A percentile compares a stretch with the other conserved stretches of the same genome.
Conservation (phyloP, 768 basidiomycete genomes). For the Roridomyces roridus region DNA sequence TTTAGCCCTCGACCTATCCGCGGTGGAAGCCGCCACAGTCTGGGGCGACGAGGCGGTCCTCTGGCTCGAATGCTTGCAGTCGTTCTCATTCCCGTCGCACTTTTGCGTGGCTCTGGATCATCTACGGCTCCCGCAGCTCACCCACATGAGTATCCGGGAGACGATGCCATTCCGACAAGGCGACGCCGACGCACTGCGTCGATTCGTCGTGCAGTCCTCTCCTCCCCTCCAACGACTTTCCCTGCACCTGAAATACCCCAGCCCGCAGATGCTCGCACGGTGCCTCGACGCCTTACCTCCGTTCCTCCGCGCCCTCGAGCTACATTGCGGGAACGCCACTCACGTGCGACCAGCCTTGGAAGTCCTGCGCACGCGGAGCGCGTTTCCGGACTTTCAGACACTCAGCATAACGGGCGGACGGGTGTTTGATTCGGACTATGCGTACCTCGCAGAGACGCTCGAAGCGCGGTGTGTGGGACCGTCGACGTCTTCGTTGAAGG, state of each 20-base stretch:
- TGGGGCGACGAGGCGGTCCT: not conserved
- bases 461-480: not conserved
- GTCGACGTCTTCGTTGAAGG: not conserved
- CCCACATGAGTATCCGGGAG: constrained; percentile 7
- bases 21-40: not conserved
- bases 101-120: not conserved
- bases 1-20: constrained; percentile 2
- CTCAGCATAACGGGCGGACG: constrained; percentile 11
- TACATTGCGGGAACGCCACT: constrained; percentile 14
- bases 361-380: not conserved
- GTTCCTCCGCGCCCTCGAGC: not conserved
- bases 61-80: not conserved
- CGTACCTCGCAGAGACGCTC: not conserved
- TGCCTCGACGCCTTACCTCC: not conserved
- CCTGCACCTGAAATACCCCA: constrained; percentile 8
- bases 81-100: constrained; percentile 9
- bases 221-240: not conserved
- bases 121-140: constrained; percentile 2
- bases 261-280: not conserved
- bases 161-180: not conserved
- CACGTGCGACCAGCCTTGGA: not conserved
- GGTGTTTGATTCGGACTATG: constrained; percentile 9
- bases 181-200: not conserved
- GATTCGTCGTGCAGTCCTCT: not conserved
- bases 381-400: not conserved